These are phyloP conservation scores for Fomes fomentarius DNA, from an alignment of 1,284 basidiomycete genomes.

Conservation along the genomic window DNA sequence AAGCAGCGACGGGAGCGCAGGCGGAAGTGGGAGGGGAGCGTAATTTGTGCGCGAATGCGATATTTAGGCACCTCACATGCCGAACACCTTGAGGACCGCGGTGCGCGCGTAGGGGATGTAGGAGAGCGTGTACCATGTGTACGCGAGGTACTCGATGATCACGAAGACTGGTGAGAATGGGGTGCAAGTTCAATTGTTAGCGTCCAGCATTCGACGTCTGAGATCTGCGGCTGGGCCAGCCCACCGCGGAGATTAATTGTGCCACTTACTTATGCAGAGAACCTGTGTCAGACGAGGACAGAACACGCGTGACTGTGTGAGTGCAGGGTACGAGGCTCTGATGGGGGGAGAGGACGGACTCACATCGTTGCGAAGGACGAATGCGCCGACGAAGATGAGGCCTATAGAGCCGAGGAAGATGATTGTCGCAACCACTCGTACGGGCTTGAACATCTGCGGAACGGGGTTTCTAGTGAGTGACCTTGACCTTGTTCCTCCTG, in stretches of 20 bases:
- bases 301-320: constrained; percentile 4
- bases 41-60: no score
- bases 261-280: constrained; percentile 49
- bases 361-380: constrained; percentile 70
- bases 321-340: background rate
- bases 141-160: constrained; percentile 83
- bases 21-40: background rate
- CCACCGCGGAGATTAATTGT: constrained; percentile 80
- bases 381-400: constrained; percentile 82
- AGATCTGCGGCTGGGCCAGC: no score
- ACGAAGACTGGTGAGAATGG: constrained; percentile 86
- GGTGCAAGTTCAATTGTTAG: no score
- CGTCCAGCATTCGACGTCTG: no score
- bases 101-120: constrained; percentile 89
- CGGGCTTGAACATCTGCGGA: constrained; percentile 92
- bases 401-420: constrained; percentile 78
- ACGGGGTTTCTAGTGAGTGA: no score
- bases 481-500: no score
- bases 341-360: constrained; percentile 31
- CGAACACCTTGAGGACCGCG: constrained; percentile 68
- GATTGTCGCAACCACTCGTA: constrained; percentile 84
- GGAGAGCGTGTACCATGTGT: constrained; percentile 81
- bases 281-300: constrained; percentile 32
- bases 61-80: constrained; percentile 47
- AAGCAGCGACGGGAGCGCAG: background rate